Conservation (phyloP, 2,329 filamentous ascomycete genomes). For the Lasiodiplodia theobromae region DNA sequence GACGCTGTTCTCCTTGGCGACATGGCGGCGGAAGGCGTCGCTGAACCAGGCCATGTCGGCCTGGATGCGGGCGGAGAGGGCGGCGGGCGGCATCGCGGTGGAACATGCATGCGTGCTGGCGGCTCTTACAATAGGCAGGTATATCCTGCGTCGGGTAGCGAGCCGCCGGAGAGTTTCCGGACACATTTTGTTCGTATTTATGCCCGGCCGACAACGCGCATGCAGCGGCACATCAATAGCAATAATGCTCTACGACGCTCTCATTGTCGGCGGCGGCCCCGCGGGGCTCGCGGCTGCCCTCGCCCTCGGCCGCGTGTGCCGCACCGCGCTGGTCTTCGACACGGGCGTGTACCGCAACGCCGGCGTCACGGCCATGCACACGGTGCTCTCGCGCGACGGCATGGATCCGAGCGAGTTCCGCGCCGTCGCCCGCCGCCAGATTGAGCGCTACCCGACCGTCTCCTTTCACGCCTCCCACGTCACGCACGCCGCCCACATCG, state of each 20-base stretch:
- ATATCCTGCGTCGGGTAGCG: too few relatives aligned
- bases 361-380: conserved; percentile 1
- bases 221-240: too few relatives aligned
- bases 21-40: too few relatives aligned
- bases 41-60: too few relatives aligned
- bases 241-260: background rate
- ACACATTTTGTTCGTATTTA: too few relatives aligned
- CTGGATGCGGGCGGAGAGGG: too few relatives aligned
- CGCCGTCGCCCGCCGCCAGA: background rate
- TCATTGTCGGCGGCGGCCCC: conserved; percentile 51
- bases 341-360: conserved; percentile 53
- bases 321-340: conserved; percentile 54
- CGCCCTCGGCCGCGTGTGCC: conserved; percentile 47
- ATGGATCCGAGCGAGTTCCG: background rate
- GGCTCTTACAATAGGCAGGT: too few relatives aligned
- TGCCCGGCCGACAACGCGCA: too few relatives aligned
- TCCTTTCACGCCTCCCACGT: background rate
- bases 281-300: conserved; percentile 54
- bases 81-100: too few relatives aligned
- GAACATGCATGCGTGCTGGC: too few relatives aligned
- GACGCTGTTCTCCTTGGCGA: too few relatives aligned
- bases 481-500: background rate
- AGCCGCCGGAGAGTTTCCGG: too few relatives aligned
- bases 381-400: background rate
- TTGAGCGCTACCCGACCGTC: background rate